A percentile compares a stretch with the other conserved stretches of the same genome.
Evolutionary conservation across 371 early-diverging fungal genomes (phyloP).

Genomic region (Mortierella sp.): DNA sequence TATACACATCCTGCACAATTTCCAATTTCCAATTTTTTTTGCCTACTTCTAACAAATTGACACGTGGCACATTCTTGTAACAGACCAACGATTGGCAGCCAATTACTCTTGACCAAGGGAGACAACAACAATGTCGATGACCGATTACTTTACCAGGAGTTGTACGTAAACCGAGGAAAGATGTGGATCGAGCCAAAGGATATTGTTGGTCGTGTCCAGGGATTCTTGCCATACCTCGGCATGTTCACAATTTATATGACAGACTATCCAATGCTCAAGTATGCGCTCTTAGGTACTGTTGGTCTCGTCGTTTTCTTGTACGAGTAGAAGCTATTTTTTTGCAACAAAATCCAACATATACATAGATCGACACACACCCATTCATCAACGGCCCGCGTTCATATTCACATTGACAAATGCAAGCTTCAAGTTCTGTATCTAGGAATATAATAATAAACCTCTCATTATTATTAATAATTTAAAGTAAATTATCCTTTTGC

Average conservation of each 20-base stretch:
- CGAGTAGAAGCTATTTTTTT: conserved; percentile 23
- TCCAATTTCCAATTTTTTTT: not conserved
- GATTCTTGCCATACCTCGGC: conserved; percentile 94
- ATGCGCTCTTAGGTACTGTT: conserved; percentile 81
- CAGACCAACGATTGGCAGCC: conserved; percentile 75
- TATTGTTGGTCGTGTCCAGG: conserved; percentile 91
- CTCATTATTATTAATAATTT: not conserved
- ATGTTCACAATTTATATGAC: conserved; percentile 97
- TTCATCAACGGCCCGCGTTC: not conserved
- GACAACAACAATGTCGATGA: conserved; percentile 98
- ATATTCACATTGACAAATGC: not conserved
- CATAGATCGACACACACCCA: not conserved
- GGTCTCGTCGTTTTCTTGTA: conserved; percentile 76
- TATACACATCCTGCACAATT: not conserved
- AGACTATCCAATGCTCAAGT: conserved; percentile 93
- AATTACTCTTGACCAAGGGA: conserved; percentile 97
- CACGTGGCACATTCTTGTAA: not conserved
- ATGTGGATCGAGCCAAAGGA: conserved; percentile 92
- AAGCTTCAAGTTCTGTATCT: not conserved
- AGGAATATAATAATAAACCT: not conserved
- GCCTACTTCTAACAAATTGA: not conserved
- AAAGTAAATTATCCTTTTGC: too few species aligned
- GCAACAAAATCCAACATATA: not conserved
- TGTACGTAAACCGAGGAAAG: conserved; percentile 74
- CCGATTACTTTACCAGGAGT: conserved; percentile 84